These are phyloP conservation scores for Daldinia sp. DNA, from an alignment of 2,329 filamentous ascomycete species.

Conservation along the genomic window DNA sequence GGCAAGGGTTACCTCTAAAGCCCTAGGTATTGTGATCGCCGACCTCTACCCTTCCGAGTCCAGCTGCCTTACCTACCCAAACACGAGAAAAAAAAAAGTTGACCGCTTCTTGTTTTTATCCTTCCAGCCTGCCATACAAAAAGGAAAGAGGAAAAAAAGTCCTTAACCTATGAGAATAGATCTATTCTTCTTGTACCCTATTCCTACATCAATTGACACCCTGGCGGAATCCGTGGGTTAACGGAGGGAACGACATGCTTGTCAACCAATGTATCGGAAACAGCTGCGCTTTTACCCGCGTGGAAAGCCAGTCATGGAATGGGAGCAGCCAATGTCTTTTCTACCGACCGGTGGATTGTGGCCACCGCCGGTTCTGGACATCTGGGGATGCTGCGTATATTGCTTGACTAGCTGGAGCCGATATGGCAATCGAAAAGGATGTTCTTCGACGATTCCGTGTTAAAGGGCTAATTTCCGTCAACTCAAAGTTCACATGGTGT, in stretches of 20 bases:
- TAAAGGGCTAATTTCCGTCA: conserved; percentile 3
- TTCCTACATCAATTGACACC: conserved; percentile 15
- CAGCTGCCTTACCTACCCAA: conserved; percentile 14
- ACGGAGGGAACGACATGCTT: not conserved
- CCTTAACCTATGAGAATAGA: not conserved
- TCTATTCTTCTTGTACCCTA: not conserved
- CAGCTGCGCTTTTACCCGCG: conserved; percentile 17
- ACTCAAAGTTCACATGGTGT: conserved; percentile 19
- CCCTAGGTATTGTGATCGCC: conserved; percentile 3
- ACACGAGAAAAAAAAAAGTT: conserved; percentile 11
- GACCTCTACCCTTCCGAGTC: not conserved
- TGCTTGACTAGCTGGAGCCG: not conserved
- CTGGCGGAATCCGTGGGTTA: not conserved
- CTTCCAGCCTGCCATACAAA: conserved; percentile 2
- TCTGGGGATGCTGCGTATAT: conserved; percentile 7
- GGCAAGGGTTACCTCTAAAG: conserved; percentile 10
- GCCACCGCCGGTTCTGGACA: not conserved
- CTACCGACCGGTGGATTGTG: not conserved
- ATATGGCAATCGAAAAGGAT: not conserved
- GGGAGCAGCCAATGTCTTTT: conserved; percentile 6
- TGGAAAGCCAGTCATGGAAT: conserved; percentile 15
- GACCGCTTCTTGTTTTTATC: not conserved
- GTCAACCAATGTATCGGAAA: conserved; percentile 9
- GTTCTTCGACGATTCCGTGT: not conserved
- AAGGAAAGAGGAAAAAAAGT: not conserved